Conservation (phyloP, 495 filamentous ascomycete species). For the Neurospora discreta region DNA sequence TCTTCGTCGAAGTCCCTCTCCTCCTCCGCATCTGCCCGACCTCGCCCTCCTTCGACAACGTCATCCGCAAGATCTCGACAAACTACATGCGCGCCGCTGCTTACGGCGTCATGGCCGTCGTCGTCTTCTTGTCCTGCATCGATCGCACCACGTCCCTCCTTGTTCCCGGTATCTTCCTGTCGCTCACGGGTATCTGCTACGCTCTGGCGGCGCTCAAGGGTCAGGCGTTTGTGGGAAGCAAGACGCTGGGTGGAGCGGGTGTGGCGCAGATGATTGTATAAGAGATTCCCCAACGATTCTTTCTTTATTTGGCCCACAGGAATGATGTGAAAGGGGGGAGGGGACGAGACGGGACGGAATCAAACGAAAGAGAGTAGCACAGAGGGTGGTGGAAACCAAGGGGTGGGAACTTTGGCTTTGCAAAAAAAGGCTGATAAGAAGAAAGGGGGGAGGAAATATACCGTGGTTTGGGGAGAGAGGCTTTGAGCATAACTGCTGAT, state of each 20-base stretch:
- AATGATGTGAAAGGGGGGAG: too few species aligned
- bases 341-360: too few species aligned
- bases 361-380: too few species aligned
- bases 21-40: constrained; percentile 97
- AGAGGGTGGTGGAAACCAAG: too few species aligned
- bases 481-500: too few species aligned
- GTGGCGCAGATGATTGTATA: constrained; percentile 90
- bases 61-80: constrained; percentile 84
- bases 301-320: too few species aligned
- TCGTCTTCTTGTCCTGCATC: constrained; percentile 74
- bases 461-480: too few species aligned
- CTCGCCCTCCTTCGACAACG: constrained; percentile 73
- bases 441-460: too few species aligned
- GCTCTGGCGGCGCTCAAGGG: constrained; percentile 73
- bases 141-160: constrained; percentile 58
- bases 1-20: constrained; percentile 95
- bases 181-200: constrained; percentile 73
- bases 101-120: constrained; percentile 66
- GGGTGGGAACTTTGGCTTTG: too few species aligned
- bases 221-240: constrained; percentile 91
- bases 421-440: too few species aligned
- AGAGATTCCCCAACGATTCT: too few species aligned
- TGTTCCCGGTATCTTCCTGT: constrained; percentile 72
- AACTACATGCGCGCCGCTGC: constrained; percentile 96
- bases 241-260: constrained; percentile 89